A percentile compares a stretch with the other conserved stretches of the same genome.
phyloP scores from a whole-genome alignment of 306 rosid genomes.

The Elaeagnus macrophylla region DNA sequence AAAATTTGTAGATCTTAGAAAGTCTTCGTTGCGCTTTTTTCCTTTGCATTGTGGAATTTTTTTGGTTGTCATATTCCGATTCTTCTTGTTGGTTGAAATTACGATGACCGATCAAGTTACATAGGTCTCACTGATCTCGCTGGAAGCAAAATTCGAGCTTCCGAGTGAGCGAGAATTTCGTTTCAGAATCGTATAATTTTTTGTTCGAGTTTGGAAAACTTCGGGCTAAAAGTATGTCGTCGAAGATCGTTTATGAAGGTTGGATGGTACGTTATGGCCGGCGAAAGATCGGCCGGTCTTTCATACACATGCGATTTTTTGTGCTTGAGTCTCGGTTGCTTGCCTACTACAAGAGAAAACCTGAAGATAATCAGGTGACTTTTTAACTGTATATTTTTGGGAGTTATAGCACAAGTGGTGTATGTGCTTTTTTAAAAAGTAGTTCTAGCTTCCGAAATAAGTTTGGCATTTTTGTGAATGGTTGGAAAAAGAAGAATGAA shows the following conservation, averaged over 20 bases:
- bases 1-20: constrained; percentile 15
- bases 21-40: background rate
- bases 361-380: constrained; percentile 82
- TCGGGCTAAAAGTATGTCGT: constrained; percentile 48
- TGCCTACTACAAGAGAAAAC: constrained; percentile 91
- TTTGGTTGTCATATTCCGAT: constrained; percentile 20
- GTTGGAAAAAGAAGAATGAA: background rate
- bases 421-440: constrained; percentile 1
- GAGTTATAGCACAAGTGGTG: background rate
- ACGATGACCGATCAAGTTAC: constrained; percentile 42
- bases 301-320: constrained; percentile 92
- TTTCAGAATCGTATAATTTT: background rate
- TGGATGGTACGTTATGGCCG: constrained; percentile 99
- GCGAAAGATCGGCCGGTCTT: constrained; percentile 90
- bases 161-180: constrained; percentile 28
- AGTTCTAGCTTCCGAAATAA: background rate
- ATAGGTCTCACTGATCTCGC: constrained; percentile 35
- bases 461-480: background rate
- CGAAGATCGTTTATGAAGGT: constrained; percentile 94
- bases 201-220: constrained; percentile 3
- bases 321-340: constrained; percentile 91
- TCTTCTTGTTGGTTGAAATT: constrained; percentile 9
- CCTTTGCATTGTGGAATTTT: constrained; percentile 11
- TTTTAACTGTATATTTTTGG: background rate
- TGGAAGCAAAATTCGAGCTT: constrained; percentile 63